These are phyloP conservation scores for Naematelia encephala DNA, from an alignment of 768 basidiomycete species.

Conservation along the genomic window DNA sequence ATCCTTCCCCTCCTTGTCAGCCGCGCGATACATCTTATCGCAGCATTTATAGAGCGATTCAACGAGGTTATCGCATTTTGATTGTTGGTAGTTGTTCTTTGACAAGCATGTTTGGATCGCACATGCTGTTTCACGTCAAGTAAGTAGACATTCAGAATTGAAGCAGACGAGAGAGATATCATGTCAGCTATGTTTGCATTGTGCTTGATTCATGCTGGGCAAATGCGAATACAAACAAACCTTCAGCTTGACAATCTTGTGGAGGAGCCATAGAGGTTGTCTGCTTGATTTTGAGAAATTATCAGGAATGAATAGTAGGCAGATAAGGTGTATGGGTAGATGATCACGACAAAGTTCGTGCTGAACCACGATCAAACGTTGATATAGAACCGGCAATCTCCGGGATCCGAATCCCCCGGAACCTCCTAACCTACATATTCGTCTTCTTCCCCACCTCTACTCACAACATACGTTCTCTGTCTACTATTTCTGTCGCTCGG, in stretches of 20 bases:
- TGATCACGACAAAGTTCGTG: too few species aligned
- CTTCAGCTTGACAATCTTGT: conserved; percentile 47
- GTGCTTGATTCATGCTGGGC: too few species aligned
- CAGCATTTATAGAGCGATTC: conserved; percentile 46
- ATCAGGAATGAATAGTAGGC: too few species aligned
- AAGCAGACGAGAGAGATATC: too few species aligned
- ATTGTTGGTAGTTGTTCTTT: conserved; percentile 43
- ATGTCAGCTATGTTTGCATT: background rate
- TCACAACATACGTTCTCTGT: conserved; percentile 1
- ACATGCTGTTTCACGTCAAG: conserved; percentile 36
- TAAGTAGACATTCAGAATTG: too few species aligned
- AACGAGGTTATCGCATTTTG: conserved; percentile 39
- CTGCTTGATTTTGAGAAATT: too few species aligned
- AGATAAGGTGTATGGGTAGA: too few species aligned
- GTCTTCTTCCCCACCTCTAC: too few species aligned
- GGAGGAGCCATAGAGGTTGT: conserved; percentile 15
- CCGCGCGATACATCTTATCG: conserved; percentile 35
- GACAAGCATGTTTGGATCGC: conserved; percentile 48
- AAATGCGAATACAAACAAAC: conserved; percentile 17
- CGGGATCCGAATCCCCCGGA: too few species aligned
- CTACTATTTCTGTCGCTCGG: background rate
- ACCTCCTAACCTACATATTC: too few species aligned
- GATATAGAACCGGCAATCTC: too few species aligned
- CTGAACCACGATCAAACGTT: too few species aligned
- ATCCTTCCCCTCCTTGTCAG: conserved; percentile 20